Evolutionary conservation across 352 stramenopile genomes (phyloP), one percentile per base, ranked within the genome.

Genomic region (Phytophthora meadii): DNA sequence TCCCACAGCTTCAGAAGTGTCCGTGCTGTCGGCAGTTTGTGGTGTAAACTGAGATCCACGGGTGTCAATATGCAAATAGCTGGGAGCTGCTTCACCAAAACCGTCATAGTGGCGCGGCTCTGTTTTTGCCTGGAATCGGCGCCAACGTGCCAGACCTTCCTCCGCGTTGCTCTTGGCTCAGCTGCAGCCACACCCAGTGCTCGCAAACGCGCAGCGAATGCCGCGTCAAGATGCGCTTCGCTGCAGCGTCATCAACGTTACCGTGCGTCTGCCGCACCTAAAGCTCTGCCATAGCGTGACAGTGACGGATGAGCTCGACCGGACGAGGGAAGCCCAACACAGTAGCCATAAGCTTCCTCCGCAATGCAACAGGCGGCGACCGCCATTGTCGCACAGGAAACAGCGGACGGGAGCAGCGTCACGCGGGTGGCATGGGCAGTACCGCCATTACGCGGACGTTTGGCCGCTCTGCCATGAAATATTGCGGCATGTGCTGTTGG

Each of bases 61-160:
- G 10, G 82, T 89, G 39, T 91, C 76, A 50, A 91, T 52, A 30
- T 71, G 80, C n/a, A 88, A 41, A 60, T 87, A 89, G 19, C 72
- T 64, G 25, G 82, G 82, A n/a, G 77, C 82, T 10, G 58, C 37
- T 36, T 78, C 65, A 44, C 65, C 45, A 6, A 73, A 49, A 27
- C 67, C 61, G 9, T 77, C 70, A 41, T 82, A 81, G 0, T 41
- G 34, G 24, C 57, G 65, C 27, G 61, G 57, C 24, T 54, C 57
- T 11, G 58, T 22, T 4, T 65, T 58, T 4, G 19, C 45, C 19
- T 62, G 62, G 36, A 84, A 84, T 9, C 12, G 54, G 44, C 70
- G 65, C 72, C 70, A 75, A 22, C 53, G 61, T 30, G 49, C 61
- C 32, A 74, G 61, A 15, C 76, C 76, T 54, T 68, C 17, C 22